Percentiles rank a stretch among this genome's conserved stretches.
phyloP scores from a whole-genome alignment of 2,329 filamentous ascomycete species.

The Colletotrichum acutatum region DNA sequence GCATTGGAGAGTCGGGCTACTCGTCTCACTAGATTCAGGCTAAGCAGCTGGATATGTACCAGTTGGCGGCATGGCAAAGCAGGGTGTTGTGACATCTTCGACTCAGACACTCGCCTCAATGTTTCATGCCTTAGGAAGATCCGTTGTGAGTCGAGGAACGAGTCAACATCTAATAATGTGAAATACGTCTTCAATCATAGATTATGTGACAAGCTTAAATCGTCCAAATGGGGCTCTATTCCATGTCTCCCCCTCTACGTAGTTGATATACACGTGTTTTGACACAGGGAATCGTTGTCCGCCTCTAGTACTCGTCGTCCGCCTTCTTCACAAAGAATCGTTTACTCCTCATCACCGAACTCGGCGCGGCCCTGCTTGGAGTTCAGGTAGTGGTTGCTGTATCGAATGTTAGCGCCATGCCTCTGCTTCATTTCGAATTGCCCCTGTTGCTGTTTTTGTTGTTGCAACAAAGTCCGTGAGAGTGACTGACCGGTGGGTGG shows the following conservation, averaged over 20 bases:
- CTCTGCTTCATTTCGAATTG: neutral
- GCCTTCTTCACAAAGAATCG: neutral
- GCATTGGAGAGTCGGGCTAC: neutral
- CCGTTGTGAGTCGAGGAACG: neutral
- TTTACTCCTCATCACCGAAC: slow-evolving; percentile 57
- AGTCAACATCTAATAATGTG: neutral
- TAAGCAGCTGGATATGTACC: neutral
- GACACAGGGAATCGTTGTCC: slow-evolving; percentile 54
- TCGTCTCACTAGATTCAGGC: too few relatives aligned
- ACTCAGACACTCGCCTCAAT: neutral
- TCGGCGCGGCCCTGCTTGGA: slow-evolving; percentile 78
- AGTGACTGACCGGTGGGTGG: slow-evolving; percentile 81
- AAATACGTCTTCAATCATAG: neutral
- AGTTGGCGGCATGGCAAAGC: neutral
- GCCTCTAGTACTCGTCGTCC: slow-evolving; percentile 41
- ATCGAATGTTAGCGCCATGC: slow-evolving; percentile 28
- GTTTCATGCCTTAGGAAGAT: neutral
- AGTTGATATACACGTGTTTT: slow-evolving; percentile 42
- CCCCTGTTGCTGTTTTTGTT: neutral
- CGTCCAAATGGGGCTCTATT: slow-evolving; percentile 46
- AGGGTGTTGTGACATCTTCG: neutral
- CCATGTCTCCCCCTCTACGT: slow-evolving; percentile 43
- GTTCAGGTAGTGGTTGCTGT: slow-evolving; percentile 83
- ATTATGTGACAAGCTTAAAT: neutral
- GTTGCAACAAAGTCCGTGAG: neutral